Evolutionary conservation across 352 stramenopile species (phyloP), one percentile per base, ranked within the genome.

Genomic region (Globisporangium nunn): DNA sequence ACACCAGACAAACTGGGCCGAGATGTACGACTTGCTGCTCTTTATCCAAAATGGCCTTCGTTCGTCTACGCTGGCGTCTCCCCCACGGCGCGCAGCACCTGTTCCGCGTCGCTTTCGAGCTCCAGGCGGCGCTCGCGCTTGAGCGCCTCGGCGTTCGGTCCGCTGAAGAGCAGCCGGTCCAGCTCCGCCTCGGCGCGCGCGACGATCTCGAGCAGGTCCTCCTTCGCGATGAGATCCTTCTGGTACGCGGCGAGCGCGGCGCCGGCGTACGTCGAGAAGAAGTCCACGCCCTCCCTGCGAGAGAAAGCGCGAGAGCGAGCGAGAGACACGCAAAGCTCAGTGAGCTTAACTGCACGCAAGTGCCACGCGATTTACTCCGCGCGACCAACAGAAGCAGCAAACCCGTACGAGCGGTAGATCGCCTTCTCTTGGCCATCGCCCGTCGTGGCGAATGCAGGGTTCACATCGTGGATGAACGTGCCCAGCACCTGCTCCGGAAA

Each of bases 401-500:
- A n/a, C 6, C 18, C 79, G 61, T 80, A 93, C 81, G 61, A 63
- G 50, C 67, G 50, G 56, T 93, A 91, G 14, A 46, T 58, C 29
- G 66, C 54, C 66, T 93, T 93, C 18, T 53, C 11, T 2, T 75
- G 69, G 14, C 84, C 81, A 46, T 93, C 84, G 33, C 84, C 84
- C 0, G 81, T 88, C 28, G 65, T 78, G 43, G 56, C 56, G 23
- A 68, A 72, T 6, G 68, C 58, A 6, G 84, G 79, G 33, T 78
- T 89, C 43, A 93, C 74, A 47, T 93, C 71, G 63, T 93, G 84
- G 61, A 93, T 91, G 60, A 93, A 91, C 30, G 75, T 78, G 33
- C 58, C 81, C 12, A 91, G 69, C 44, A 93, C 76, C 54, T 87
- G 78, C 0, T 74, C 60, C 1, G 75, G 73, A 35, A 81, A 91